Evolutionary conservation across 768 basidiomycete genomes (phyloP), one percentile per base, ranked within the genome.

Genomic region (Naganishia kalamii): DNA sequence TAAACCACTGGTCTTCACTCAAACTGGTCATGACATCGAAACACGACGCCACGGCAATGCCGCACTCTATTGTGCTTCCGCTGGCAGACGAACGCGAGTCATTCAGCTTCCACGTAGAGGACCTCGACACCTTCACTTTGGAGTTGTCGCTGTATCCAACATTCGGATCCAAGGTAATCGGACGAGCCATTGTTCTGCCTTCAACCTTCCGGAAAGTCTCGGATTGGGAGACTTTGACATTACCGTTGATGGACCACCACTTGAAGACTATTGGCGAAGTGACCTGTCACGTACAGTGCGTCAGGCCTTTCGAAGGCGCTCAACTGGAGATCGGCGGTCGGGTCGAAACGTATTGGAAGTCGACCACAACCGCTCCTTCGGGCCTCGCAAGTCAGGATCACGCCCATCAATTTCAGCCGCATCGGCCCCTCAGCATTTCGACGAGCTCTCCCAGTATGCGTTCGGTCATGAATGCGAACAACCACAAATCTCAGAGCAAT

Each of bases 271-370:
- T 98, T 67, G 96, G 96, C 71, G 91, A 98, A 84, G 87, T 97
- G 25, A 85, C 87, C 54, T 93, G 97, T 77, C 91, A 91, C 72
- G 82, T 90, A 33, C 89, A 85, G 71, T 84, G 92, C 64, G 85
- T 94, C 67, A 87, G 86, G 10, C 88, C 92, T 0, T 98, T 98
- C 79, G 85, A 87, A 64, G 92, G 90, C 2, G 90, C 92, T 52
- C 91, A 91, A 64, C 83, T 98, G 13, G 90, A 93, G 79, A 88
- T 97, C 62, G 93, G 92, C 25, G 94, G 96, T 27, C 86, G 89
- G 59, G 84, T 98, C 30, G 93, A 98, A 80, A 99, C 94, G 0
- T 99, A 99, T 77, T 99, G 96, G 96, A 98, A 97, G 80, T 93
- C 92, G 2, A 85, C 87, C 21, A 81, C 84, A 3, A 75, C 79